phyloP scores from a whole-genome alignment of 1,284 basidiomycete genomes.

The Pseudozyma hubeiensis region DNA sequence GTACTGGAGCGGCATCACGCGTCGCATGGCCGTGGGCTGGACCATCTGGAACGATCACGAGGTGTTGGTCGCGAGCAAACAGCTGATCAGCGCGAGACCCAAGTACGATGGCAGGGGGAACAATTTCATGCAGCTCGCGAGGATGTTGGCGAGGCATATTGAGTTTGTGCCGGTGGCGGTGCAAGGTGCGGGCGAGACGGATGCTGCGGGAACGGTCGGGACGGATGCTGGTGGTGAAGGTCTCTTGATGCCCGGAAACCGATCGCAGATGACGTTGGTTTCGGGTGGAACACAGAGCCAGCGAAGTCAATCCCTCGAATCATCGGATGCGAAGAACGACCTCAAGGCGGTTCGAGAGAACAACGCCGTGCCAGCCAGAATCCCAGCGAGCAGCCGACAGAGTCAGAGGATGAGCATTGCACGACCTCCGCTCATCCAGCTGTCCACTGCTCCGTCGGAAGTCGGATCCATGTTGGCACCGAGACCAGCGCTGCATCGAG shows the following conservation, averaged over 20 bases:
- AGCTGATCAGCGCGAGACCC: conserved; percentile 36
- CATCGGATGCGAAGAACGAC: conserved; percentile 9
- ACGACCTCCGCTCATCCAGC: conserved; percentile 33
- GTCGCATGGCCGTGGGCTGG: conserved; percentile 38
- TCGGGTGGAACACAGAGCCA: conserved; percentile 27
- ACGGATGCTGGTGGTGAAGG: neutral
- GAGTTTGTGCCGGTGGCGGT: conserved; percentile 12
- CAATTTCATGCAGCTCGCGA: conserved; percentile 40
- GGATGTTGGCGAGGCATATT: conserved; percentile 37
- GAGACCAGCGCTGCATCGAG: conserved; percentile 16
- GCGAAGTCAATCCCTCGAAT: conserved; percentile 28
- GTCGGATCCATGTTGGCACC: neutral
- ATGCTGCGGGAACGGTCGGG: neutral
- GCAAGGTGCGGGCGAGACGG: neutral
- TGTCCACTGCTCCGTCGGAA: conserved; percentile 31
- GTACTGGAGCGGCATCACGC: conserved; percentile 34
- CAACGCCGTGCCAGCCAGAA: conserved; percentile 1
- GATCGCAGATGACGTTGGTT: conserved; percentile 30
- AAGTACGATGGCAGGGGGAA: conserved; percentile 47
- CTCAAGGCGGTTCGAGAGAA: neutral
- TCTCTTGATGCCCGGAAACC: conserved; percentile 6
- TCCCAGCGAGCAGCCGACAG: conserved; percentile 26
- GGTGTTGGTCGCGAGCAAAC: conserved; percentile 31
- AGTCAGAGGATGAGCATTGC: conserved; percentile 35
- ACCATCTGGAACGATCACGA: conserved; percentile 45